These are phyloP conservation scores for Emydomyces testavorans DNA, from an alignment of 2,329 filamentous ascomycete species.

Conservation along the genomic window DNA sequence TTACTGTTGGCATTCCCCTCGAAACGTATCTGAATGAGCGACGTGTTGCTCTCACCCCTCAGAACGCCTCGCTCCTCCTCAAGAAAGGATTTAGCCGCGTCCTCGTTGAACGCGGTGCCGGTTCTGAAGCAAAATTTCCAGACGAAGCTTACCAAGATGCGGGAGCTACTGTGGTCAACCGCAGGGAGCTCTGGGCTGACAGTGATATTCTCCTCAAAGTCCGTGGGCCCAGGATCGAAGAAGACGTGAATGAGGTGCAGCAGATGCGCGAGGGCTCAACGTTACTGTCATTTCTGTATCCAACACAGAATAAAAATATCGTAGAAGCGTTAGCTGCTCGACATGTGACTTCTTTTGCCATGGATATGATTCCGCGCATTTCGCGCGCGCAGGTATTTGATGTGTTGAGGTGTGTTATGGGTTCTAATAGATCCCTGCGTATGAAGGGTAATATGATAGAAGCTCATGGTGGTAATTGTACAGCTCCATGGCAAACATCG, in stretches of 20 bases:
- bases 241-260: conserved; percentile 53
- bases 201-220: conserved; percentile 79
- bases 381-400: conserved; percentile 82
- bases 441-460: neutral
- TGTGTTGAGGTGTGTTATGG: conserved; percentile 45
- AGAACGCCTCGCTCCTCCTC: conserved; percentile 67
- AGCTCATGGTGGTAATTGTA: conserved; percentile 6
- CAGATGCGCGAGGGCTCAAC: conserved; percentile 58
- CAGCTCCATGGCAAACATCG: conserved; percentile 89
- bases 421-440: neutral
- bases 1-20: conserved; percentile 67
- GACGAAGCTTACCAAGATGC: conserved; percentile 67
- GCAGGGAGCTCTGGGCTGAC: conserved; percentile 56
- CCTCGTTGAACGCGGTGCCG: conserved; percentile 70
- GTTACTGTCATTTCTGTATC: conserved; percentile 73
- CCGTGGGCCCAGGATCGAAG: conserved; percentile 54
- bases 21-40: conserved; percentile 71
- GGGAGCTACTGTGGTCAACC: conserved; percentile 64
- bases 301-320: conserved; percentile 63
- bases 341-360: conserved; percentile 68
- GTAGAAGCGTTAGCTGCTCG: conserved; percentile 61
- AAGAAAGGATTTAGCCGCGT: conserved; percentile 76
- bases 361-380: conserved; percentile 87
- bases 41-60: conserved; percentile 72
- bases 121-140: conserved; percentile 61